Percentiles rank a stretch among this genome's conserved stretches.
These are phyloP conservation scores for Rubroshorea leprosula DNA, from an alignment of 345 rosid genomes.

Conservation along the genomic window DNA sequence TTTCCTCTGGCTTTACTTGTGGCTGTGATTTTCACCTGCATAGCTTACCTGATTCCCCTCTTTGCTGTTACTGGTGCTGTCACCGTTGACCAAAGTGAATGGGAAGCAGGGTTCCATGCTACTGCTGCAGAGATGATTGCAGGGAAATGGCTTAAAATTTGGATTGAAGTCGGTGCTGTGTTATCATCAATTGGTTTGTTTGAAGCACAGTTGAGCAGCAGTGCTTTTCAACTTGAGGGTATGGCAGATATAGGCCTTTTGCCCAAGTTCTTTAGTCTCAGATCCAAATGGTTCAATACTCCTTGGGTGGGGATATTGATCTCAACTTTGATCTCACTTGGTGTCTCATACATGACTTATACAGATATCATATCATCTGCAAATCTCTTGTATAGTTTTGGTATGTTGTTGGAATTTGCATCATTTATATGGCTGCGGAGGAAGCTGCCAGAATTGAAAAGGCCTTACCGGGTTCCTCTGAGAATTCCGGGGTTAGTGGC, in stretches of 20 bases:
- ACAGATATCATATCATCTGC: constrained; percentile 54
- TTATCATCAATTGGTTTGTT: constrained; percentile 42
- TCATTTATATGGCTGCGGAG: constrained; percentile 60
- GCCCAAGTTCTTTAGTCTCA: constrained; percentile 39
- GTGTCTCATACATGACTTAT: constrained; percentile 48
- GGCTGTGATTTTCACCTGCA: constrained; percentile 73
- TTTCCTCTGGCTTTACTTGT: constrained; percentile 58
- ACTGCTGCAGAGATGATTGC: constrained; percentile 49
- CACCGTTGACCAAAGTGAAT: constrained; percentile 27
- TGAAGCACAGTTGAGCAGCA: constrained; percentile 62
- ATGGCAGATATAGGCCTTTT: constrained; percentile 70
- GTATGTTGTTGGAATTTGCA: constrained; percentile 69
- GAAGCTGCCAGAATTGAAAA: constrained; percentile 41
- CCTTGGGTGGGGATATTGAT: constrained; percentile 74
- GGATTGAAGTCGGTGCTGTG: constrained; percentile 58
- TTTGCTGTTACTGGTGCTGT: constrained; percentile 62
- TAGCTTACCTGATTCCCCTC: constrained; percentile 72
- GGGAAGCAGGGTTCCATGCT: constrained; percentile 72
- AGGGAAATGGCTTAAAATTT: constrained; percentile 61
- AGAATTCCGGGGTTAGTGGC: constrained; percentile 37
- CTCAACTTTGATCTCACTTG: constrained; percentile 42
- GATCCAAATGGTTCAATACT: constrained; percentile 65
- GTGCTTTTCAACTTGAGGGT: constrained; percentile 62
- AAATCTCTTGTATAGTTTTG: constrained; percentile 67
- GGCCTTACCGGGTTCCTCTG: constrained; percentile 63